Evolutionary conservation across 768 basidiomycete species (phyloP).

Genomic region (Rhizopogon roseolus): DNA sequence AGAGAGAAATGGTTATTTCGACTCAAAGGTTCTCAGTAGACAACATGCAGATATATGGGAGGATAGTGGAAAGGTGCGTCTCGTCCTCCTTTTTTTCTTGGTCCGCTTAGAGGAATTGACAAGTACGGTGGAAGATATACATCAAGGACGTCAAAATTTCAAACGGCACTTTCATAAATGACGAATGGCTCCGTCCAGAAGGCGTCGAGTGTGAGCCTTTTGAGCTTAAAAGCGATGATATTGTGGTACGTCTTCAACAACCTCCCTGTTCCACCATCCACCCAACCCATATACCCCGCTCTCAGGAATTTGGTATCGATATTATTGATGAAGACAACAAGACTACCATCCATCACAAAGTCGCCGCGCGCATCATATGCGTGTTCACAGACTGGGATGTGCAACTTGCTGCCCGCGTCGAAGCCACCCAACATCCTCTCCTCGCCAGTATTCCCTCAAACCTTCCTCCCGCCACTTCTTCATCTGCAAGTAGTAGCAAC

Average conservation of each 20-base stretch:
- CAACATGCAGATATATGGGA: slow-evolving; percentile 99
- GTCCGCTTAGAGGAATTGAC: slow-evolving; percentile 9
- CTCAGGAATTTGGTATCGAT: slow-evolving; percentile 97
- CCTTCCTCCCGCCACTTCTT: slow-evolving; percentile 32
- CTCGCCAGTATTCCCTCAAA: slow-evolving; percentile 7
- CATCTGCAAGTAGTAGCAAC: slow-evolving; percentile 19
- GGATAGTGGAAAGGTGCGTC: slow-evolving; percentile 74
- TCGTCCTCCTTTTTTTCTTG: neutral
- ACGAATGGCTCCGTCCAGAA: slow-evolving; percentile 86
- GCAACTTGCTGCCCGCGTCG: slow-evolving; percentile 63
- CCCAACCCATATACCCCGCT: slow-evolving; percentile 5
- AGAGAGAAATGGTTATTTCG: slow-evolving; percentile 95
- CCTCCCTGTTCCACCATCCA: neutral
- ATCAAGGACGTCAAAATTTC: slow-evolving; percentile 99
- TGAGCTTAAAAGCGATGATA: slow-evolving; percentile 92
- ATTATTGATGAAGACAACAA: slow-evolving; percentile 98
- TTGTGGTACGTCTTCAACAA: slow-evolving; percentile 65
- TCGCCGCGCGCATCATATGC: slow-evolving; percentile 90
- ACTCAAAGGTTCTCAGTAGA: slow-evolving; percentile 89
- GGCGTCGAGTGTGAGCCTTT: slow-evolving; percentile 88
- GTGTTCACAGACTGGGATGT: slow-evolving; percentile 85
- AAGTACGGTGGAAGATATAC: slow-evolving; percentile 60
- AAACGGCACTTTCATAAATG: slow-evolving; percentile 98
- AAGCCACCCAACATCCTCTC: slow-evolving; percentile 48
- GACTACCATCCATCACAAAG: slow-evolving; percentile 97